Evolutionary conservation across 257 asterid genomes (phyloP).

Genomic region (Solanum verrucosum): DNA sequence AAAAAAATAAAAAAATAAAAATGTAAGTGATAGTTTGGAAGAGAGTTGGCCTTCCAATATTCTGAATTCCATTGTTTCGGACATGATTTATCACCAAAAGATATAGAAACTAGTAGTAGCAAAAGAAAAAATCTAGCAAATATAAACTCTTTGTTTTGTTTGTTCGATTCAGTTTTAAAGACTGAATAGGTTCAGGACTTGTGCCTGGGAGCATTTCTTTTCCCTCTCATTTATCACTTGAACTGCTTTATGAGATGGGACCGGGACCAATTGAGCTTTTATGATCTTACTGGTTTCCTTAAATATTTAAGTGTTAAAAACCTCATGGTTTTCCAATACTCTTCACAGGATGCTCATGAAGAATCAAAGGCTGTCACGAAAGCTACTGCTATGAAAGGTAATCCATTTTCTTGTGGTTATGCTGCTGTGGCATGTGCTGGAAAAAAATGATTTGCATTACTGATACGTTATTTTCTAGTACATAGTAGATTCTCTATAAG

Average conservation of each 20-base stretch:
- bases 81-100: too few relatives aligned
- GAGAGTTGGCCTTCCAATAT: too few relatives aligned
- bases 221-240: background rate
- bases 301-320: background rate
- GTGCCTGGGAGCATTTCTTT: too few relatives aligned
- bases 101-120: too few relatives aligned
- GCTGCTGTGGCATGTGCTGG: background rate
- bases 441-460: background rate
- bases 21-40: too few relatives aligned
- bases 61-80: too few relatives aligned
- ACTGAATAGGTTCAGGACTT: too few relatives aligned
- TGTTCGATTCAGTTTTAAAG: too few relatives aligned
- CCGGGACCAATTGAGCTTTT: background rate
- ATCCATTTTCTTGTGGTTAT: background rate
- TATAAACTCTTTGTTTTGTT: too few relatives aligned
- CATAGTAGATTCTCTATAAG: background rate
- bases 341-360: constrained; percentile 93
- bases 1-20: too few relatives aligned
- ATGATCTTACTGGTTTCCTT: background rate
- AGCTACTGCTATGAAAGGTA: constrained; percentile 94
- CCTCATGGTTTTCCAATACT: background rate
- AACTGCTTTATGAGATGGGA: background rate
- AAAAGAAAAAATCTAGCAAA: too few relatives aligned
- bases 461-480: background rate
- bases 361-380: constrained; percentile 88